phyloP scores from a whole-genome alignment of 805 yeast species.

The Naumovozyma castellii region DNA sequence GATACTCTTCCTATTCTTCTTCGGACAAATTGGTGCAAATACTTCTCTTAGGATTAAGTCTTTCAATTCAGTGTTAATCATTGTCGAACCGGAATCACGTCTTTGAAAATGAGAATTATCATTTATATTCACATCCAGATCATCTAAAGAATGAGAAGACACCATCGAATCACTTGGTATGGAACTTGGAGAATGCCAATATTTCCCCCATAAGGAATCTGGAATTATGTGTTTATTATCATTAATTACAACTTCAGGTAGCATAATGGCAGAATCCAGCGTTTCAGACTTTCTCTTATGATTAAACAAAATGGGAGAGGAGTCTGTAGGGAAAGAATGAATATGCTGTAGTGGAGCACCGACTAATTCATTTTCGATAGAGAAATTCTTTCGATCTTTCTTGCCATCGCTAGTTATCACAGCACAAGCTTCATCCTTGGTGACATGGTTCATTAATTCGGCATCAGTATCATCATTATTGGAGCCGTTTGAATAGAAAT shows the following conservation, averaged over 20 bases:
- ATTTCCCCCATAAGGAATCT: conserved; percentile 59
- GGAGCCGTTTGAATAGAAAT: conserved; percentile 27
- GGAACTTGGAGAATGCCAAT: conserved; percentile 36
- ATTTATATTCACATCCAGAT: neutral
- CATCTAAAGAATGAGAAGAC: conserved; percentile 1
- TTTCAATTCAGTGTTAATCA: conserved; percentile 59
- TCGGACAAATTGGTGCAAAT: conserved; percentile 32
- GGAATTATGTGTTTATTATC: conserved; percentile 92
- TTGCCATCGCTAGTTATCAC: neutral
- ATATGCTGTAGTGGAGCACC: conserved; percentile 12
- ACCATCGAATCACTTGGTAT: conserved; percentile 24
- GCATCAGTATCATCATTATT: conserved; percentile 1
- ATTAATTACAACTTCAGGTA: conserved; percentile 76
- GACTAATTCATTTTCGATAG: neutral
- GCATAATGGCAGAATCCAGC: conserved; percentile 15
- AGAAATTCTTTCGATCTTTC: neutral
- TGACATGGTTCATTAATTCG: neutral
- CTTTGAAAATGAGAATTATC: conserved; percentile 1
- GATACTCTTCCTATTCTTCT: conserved; percentile 4
- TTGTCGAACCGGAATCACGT: conserved; percentile 40
- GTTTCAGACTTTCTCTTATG: neutral
- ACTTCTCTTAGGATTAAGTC: conserved; percentile 67
- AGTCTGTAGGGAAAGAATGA: conserved; percentile 13
- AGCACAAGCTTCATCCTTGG: neutral
- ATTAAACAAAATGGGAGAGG: conserved; percentile 8